Evolutionary conservation across 2,329 filamentous ascomycete species (phyloP).

Genomic region (Arthrobotrys sphaeroides): DNA sequence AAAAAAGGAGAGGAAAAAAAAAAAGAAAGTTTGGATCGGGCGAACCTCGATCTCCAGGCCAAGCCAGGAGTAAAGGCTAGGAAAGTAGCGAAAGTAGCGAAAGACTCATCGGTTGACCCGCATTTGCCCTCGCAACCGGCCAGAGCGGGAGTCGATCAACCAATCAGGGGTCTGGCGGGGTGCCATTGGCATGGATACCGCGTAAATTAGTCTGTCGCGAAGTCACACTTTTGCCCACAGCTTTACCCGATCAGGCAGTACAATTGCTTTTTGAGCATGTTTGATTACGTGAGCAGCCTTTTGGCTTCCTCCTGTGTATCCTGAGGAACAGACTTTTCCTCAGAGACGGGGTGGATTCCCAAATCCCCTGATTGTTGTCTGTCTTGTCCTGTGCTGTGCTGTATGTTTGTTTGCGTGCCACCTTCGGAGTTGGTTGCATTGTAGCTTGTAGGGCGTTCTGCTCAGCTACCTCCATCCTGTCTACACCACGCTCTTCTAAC

Average conservation of each 20-base stretch:
- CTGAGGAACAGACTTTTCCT: too few species aligned
- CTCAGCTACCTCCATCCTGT: too few species aligned
- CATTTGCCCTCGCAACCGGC: constrained; percentile 20
- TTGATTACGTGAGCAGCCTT: constrained; percentile 39
- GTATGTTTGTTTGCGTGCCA: too few species aligned
- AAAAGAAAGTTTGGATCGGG: not conserved
- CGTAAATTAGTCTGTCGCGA: constrained; percentile 48
- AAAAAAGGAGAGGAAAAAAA: constrained; percentile 1
- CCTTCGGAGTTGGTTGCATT: too few species aligned
- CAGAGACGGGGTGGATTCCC: too few species aligned
- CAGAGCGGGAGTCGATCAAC: not conserved
- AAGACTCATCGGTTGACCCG: constrained; percentile 27
- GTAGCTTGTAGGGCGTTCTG: too few species aligned
- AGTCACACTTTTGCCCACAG: constrained; percentile 44
- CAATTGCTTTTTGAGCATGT: constrained; percentile 3
- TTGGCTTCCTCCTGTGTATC: not conserved
- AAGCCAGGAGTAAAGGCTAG: constrained; percentile 23
- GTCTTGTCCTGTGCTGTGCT: too few species aligned
- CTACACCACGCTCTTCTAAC: too few species aligned
- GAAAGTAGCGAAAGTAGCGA: too few species aligned
- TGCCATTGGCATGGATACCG: constrained; percentile 17
- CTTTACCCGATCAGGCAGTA: constrained; percentile 1
- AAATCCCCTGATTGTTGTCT: not conserved
- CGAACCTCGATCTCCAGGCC: constrained; percentile 10
- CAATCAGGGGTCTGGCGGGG: not conserved